Evolutionary conservation across 805 yeast species (phyloP), one percentile per base, ranked within the genome.

Genomic region (Candida ovalis): DNA sequence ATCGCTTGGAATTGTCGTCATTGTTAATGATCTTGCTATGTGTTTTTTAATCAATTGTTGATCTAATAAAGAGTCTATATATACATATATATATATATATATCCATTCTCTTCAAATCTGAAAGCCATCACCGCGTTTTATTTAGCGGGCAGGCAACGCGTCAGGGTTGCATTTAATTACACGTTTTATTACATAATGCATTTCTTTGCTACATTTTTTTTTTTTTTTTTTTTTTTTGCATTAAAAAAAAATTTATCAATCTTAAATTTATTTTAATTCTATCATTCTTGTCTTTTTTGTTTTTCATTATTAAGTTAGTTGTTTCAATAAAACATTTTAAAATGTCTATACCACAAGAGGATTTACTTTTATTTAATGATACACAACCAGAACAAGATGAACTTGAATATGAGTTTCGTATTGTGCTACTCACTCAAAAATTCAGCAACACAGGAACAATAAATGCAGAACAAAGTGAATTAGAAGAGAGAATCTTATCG

Each of bases 401-500:
- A 35, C 61, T 77, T 37, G 81, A 75, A 40, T 69, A 75, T 53
- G 80, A 79, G 9, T 64, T 76, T 49, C 60, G 80, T 44, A 71
- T 73, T 21, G 62, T 76, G 32, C 57, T 75, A 36, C 73, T 77
- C 47, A 66, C 69, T 17, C 73, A 72, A 58, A 56, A 67, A 18
- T 67, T 65, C 21, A 61, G 58, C 28, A 13, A 72, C 2, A 28
- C 27, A 27, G 35, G 28, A 0, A 48, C 47, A 19, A 44, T 51
- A 8, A 45, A 43, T 22, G 56, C 62, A 24, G 60, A 64, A 22
- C 59, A 59, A 36, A 47, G 60, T 2, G 78, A 75, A 27, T 65
- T 77, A 73, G 76, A 75, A 46, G 83, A 79, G 54, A 62, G 78
- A 39, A 58, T 73, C 44, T 61, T 78, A 55, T 72, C 71, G 49